Evolutionary conservation across 2,329 filamentous ascomycete species (phyloP), one percentile per base, ranked within the genome.

Genomic region (Achaetomium macrosporum): DNA sequence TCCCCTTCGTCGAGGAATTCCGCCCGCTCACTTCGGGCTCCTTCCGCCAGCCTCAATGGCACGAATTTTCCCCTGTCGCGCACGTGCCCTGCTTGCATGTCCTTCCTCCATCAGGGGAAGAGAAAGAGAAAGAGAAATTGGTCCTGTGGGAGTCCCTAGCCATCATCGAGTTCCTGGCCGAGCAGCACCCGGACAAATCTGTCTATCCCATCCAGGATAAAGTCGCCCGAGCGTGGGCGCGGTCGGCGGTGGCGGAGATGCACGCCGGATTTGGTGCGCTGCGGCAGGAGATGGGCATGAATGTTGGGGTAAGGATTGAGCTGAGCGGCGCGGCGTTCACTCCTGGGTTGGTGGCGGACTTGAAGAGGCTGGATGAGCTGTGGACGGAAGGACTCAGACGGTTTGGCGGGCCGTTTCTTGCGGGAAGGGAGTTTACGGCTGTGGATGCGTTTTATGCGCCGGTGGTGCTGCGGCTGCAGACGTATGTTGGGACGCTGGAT

Each of bases 141-240:
- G 54, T 70, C 7, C 61, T 77, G 46, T 73, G 69, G 63, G 76
- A 78, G 55, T 77, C 75, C 0, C 66, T 77, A 13, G 70, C 76
- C 51, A 77, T 78, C 44, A 65, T 65, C 64, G 74, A 77, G 51
- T 73, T 72, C 58, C 61, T 78, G 4, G 72, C 73, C 16, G 75
- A 78, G 53, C 57, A 60, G 17, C 60, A 73, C 46, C 71, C 73
- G 0, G 54, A 57, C 13, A 61, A 60, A 20, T 30, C 53, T n/a
- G 68, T 71, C 0, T 78, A 74, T 71, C 75, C 76, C 0, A 33
- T 50, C 1, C 3, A 1, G 6, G 68, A 71, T 53, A 47, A 62
- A 12, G 60, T 63, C 5, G 69, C 73, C 2, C 67, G 73, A 11
- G 71, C 74, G 1, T 71, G 71, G 55, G 75, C 75, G 13, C 65